Evolutionary conservation across 2,329 filamentous ascomycete species (phyloP), one percentile per base, ranked within the genome.

Genomic region (Elsinoe arachidis): DNA sequence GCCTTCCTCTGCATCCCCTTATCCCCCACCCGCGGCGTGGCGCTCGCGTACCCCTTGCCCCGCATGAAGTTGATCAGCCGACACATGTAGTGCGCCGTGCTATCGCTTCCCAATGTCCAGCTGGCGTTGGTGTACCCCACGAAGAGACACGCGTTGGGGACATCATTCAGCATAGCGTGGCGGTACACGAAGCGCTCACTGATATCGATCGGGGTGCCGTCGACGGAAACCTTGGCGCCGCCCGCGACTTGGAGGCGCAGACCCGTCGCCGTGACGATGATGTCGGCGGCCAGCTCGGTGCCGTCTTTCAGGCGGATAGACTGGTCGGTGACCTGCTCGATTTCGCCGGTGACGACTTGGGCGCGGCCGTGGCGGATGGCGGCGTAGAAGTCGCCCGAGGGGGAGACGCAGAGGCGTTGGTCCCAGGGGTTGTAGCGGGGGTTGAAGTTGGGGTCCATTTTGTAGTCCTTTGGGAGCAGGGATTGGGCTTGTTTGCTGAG

Each of bases 321-420:
- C 17, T 76, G 70, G 9, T 71, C 64, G 0, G 74, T 78, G 7
- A 84, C 74, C 11, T 67, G 72, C 38, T 77, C 70, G 67, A 84
- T 82, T 2, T 71, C 76, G 58, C 76, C 80, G 2, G 81, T 83
- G 17, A 76, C 76, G n/a, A 84, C 71, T 46, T 74, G 70, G 1
- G 77, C 78, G 57, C 75, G 77, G 33, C 79, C 80, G 1, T 70
- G 65, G 14, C 74, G 73, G 15, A 84, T 71, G 34, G 73, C 70
- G 19, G 74, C 67, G 72, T 80, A 84, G 67, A 83, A 83, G 65
- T 84, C 81, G 17, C 78, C 79, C 57, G 82, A 76, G 0, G 80
- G 79, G n/a, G 73, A 84, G 59, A 89, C 74, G 64, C 89, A 93
- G 6, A 93, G 73, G 0, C 90, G 81, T 68, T 95, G 88, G 56